Conservation (phyloP, 2,329 filamentous ascomycete genomes). For the Elsinoe fawcettii region DNA sequence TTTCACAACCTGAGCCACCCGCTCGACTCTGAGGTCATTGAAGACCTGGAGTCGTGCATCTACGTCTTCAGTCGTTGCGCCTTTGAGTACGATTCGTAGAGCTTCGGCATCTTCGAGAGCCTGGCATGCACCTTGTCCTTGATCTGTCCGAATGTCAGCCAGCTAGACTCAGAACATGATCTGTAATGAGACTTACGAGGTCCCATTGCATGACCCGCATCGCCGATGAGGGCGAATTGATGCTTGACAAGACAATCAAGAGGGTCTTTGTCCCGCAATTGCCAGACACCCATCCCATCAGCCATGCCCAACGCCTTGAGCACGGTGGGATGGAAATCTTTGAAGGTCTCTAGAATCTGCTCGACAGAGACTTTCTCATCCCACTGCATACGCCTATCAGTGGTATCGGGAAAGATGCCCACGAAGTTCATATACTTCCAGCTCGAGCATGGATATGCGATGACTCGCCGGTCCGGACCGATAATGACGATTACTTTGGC, state of each 20-base stretch:
- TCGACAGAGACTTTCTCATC: not conserved
- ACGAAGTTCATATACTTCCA: conserved; percentile 3
- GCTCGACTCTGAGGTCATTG: not conserved
- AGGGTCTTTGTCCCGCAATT: not conserved
- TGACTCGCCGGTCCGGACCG: not conserved
- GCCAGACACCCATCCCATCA: not conserved
- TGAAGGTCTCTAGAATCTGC: not conserved
- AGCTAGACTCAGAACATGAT: too few relatives aligned
- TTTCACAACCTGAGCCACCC: not conserved
- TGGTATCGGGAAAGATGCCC: not conserved
- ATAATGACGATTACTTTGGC: not conserved
- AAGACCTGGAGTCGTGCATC: not conserved
- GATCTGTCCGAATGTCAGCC: not conserved
- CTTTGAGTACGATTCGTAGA: not conserved
- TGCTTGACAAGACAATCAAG: not conserved
- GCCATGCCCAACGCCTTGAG: not conserved
- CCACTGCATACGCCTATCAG: not conserved
- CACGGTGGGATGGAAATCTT: not conserved
- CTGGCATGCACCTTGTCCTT: conserved; percentile 8
- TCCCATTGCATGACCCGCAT: not conserved
- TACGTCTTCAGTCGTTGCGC: not conserved
- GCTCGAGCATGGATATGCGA: conserved; percentile 3
- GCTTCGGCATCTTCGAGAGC: conserved; percentile 6
- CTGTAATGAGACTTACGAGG: not conserved
- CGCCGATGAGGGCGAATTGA: not conserved